phyloP scores from a whole-genome alignment of 2,329 filamentous ascomycete species.

The Paraconiothyrium sp. region DNA sequence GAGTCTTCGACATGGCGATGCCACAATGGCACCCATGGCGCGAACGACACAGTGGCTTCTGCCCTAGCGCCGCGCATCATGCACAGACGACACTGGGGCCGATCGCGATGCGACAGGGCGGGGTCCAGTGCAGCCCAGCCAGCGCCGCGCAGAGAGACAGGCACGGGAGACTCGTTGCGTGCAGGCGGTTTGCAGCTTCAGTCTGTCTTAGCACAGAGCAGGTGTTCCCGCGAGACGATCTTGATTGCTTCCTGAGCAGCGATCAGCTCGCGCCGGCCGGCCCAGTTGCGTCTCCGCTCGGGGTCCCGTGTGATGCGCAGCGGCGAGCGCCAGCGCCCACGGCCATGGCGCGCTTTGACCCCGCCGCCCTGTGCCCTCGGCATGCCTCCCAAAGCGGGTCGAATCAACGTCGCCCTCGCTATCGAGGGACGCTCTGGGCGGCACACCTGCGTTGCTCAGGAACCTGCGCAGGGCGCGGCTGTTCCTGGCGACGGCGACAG shows the following conservation, averaged over 20 bases:
- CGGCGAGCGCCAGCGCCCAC: no score
- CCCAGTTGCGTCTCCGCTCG: conserved; percentile 30
- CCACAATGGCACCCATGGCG: conserved; percentile 25
- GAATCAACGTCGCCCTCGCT: conserved; percentile 18
- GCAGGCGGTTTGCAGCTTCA: not conserved
- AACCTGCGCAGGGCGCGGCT: conserved; percentile 15
- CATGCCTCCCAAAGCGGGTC: conserved; percentile 28
- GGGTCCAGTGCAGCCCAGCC: not conserved
- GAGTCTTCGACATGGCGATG: not conserved
- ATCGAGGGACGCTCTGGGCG: conserved; percentile 10
- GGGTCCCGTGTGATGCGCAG: conserved; percentile 33
- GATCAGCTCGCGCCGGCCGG: conserved; percentile 37
- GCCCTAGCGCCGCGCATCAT: conserved; percentile 27
- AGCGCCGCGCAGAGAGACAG: not conserved
- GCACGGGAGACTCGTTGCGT: not conserved
- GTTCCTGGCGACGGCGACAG: conserved; percentile 4
- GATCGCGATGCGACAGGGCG: conserved; percentile 44
- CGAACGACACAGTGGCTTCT: conserved; percentile 22
- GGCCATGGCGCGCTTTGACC: conserved; percentile 8
- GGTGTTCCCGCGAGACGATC: conserved; percentile 27
- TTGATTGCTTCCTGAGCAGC: conserved; percentile 21
- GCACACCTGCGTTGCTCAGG: conserved; percentile 22
- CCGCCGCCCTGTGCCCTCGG: conserved; percentile 35
- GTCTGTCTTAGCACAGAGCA: conserved; percentile 31
- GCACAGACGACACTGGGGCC: conserved; percentile 34